Percentiles rank a stretch among this genome's conserved stretches.
phyloP scores from a whole-genome alignment of 1,284 basidiomycete species.

The Leccinum pachyderme region DNA sequence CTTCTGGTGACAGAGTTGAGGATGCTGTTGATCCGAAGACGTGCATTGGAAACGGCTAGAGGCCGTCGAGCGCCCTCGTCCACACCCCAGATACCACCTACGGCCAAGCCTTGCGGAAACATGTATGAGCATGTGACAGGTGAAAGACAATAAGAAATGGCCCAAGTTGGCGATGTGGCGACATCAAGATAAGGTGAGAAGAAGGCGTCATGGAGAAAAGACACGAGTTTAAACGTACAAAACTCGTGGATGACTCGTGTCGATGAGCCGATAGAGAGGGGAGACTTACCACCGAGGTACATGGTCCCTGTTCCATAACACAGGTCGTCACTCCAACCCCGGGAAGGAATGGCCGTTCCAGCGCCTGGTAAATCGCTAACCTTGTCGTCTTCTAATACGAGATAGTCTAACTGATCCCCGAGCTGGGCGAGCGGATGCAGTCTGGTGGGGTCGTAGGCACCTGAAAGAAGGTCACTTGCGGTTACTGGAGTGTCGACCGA shows the following conservation, averaged over 20 bases:
- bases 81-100: slow-evolving; percentile 94
- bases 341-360: slow-evolving; percentile 82
- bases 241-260: slow-evolving; percentile 52
- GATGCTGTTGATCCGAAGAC: slow-evolving; percentile 94
- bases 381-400: slow-evolving; percentile 93
- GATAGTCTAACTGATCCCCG: slow-evolving; percentile 87
- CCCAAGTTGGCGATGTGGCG: slow-evolving; percentile 49
- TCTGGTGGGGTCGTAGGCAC: slow-evolving; percentile 84
- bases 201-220: slow-evolving; percentile 34
- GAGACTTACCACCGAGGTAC: slow-evolving; percentile 89
- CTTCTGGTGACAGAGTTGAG: slow-evolving; percentile 96
- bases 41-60: slow-evolving; percentile 77
- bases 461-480: slow-evolving; percentile 80
- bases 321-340: slow-evolving; percentile 99
- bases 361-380: slow-evolving; percentile 83
- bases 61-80: slow-evolving; percentile 91
- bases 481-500: slow-evolving; percentile 59
- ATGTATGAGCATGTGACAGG: slow-evolving; percentile 69
- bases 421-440: slow-evolving; percentile 89
- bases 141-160: slow-evolving; percentile 69
- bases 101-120: slow-evolving; percentile 76
- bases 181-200: slow-evolving; percentile 67
- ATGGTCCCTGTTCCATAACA: slow-evolving; percentile 99
- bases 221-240: slow-evolving; percentile 47
- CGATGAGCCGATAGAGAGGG: slow-evolving; percentile 49